Evolutionary conservation across 345 rosid species (phyloP).

Genomic region (Arabidopsis suecica): DNA sequence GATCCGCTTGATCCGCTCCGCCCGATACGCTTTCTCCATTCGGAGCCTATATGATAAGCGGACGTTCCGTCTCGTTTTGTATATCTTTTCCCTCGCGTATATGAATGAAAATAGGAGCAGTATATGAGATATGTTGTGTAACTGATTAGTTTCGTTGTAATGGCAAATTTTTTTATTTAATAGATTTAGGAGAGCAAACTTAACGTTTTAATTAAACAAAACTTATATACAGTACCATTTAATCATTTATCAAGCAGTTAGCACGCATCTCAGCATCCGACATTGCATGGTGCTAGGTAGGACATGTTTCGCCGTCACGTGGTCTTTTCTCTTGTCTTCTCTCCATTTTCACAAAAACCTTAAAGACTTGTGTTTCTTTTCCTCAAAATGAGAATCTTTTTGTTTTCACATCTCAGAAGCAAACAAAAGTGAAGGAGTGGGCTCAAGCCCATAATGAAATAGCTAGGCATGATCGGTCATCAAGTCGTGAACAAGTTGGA

Average conservation of each 20-base stretch:
- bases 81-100: not conserved
- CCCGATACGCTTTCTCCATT: too few species aligned
- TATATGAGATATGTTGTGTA: too few species aligned
- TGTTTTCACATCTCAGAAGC: not conserved
- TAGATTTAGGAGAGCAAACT: not conserved
- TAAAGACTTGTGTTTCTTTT: not conserved
- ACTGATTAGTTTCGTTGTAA: too few species aligned
- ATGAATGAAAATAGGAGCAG: too few species aligned
- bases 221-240: not conserved
- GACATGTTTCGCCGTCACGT: constrained; percentile 28
- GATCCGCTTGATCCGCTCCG: too few species aligned
- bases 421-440: not conserved
- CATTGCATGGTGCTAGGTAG: constrained; percentile 26
- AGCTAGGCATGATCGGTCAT: not conserved
- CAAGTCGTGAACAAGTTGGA: constrained; percentile 8
- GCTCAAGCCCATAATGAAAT: constrained; percentile 17
- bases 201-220: not conserved
- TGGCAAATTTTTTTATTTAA: too few species aligned
- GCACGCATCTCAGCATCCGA: constrained; percentile 15
- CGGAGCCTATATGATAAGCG: not conserved
- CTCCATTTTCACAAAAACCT: not conserved
- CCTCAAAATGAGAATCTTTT: not conserved
- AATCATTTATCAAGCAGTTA: constrained; percentile 2
- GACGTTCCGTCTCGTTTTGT: not conserved
- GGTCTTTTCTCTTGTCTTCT: constrained; percentile 31